Evolutionary conservation across 257 asterid genomes (phyloP), one percentile per base, ranked within the genome.

Genomic region (Solanum habrochaites): DNA sequence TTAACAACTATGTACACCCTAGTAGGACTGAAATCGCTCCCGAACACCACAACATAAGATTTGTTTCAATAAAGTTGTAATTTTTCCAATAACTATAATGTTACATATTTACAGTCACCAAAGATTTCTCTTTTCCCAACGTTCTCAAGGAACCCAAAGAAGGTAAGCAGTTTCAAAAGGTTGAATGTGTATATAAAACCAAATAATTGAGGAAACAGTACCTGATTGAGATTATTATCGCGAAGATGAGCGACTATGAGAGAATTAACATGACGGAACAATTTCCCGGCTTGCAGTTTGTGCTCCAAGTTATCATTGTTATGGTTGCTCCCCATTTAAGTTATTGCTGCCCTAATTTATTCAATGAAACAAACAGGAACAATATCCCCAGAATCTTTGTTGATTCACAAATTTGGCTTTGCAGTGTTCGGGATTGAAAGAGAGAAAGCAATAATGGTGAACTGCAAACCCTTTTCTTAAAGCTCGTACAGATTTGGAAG

Each of bases 201-300:
- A 84, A 73, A 87, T 67, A 45, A 82, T 12, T 11, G 27, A 83
- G 49, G 60, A 21, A 85, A 3, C 31, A 21, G 12, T 62, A 93
- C 98, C 97, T 93, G 98, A 86, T 89, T 93, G 88, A 95, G 93
- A 91, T 95, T 94, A 87, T 88, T 91, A 90, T 92, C 94, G 39
- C 96, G 97, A 88, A 95, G 97, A 91, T 95, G 98, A 64, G 98
- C 94, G 72, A 95, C 96, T 58, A 95, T 91, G 35, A 94, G 94
- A 81, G 94, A 83, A 91, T 92, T 92, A 87, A 93, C 94, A 72
- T 94, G 94, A 85, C 98, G 94, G 88, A 90, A 91, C 27, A 94
- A 93, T 91, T 94, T 91, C 62, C 97, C 96, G 11, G 93, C 97
- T 87, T 93, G 94, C 91, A 95, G 85, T 8, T 90, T 89, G 89